Base-by-base conservation (phyloP, 2,329 filamentous ascomycete species). In the Ambrosiella cleistominuta region DNA sequence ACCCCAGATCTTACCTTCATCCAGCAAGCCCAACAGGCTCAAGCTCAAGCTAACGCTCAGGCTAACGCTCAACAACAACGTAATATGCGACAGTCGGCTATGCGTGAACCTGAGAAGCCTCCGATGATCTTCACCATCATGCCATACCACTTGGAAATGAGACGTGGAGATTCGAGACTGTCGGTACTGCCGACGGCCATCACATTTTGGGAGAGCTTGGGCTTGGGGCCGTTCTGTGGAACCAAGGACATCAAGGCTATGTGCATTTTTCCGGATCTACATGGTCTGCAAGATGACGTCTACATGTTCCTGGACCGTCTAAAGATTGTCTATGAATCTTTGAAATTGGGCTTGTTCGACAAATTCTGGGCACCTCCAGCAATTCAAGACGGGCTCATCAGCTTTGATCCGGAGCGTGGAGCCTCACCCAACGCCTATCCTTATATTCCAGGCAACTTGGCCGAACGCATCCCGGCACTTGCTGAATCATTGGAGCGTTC, bases 181-280 rank as follows among this genome's bases (percentile, higher is more conserved):
- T 87, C 88, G 9, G 74, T 94, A 44, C 72, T 91, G 19, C 85
- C 88, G 1, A 79, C 86, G 0, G 84, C 86, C 0, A 72, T 91
- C 17, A 72, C 77, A 0, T 95, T 93, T 65, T 94, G 88, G 88
- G 87, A 93, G 66, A 82, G 83, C 52, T 71, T 94, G 15, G 85
- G 86, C 0, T 74, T 95, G 1, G 80, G 80, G 1, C 88, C 88
- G 2, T 79, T 80, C 7, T 80, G 80, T 60, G 85, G 86, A 0
- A 66, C 74, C 7, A 94, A 94, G 67, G 80, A 91, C 61, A 71
- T 93, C 37, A 75, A 77, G 40, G 78, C 82, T 0, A 77, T 87
- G 53, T 88, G 85, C 65, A 72, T 93, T 1, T 85, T 83, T 62
- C 86, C 87, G 0, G 73, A 77, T 55, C 79, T 79, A 64, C 77